phyloP scores from a whole-genome alignment of 257 asterid species.

The Nicotiana benthamiana region DNA sequence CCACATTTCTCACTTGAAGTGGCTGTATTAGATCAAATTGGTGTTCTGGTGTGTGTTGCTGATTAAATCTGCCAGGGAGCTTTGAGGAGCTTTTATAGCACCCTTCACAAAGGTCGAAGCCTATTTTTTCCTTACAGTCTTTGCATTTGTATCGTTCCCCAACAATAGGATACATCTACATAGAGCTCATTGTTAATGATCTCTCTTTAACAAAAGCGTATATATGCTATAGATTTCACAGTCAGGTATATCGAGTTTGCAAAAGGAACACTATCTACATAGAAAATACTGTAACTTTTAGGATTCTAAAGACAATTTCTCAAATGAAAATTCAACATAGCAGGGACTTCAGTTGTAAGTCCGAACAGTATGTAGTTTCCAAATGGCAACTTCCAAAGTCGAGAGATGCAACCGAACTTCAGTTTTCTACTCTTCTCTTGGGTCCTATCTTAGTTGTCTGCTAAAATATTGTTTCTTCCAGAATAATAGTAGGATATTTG shows the following conservation, averaged over 20 bases:
- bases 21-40: constrained; percentile 24
- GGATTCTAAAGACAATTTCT: too few relatives aligned
- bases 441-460: not conserved
- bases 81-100: constrained; percentile 46
- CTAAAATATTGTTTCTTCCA: not conserved
- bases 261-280: not conserved
- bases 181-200: not conserved
- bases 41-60: constrained; percentile 68
- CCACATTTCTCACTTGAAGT: not conserved
- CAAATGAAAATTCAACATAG: not conserved
- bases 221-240: not conserved
- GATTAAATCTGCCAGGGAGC: constrained; percentile 69
- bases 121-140: constrained; percentile 57
- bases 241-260: not conserved
- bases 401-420: not conserved
- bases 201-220: not conserved
- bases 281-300: too few relatives aligned
- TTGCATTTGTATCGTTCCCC: constrained; percentile 64
- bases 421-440: not conserved
- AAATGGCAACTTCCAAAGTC: not conserved
- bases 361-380: too few relatives aligned
- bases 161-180: constrained; percentile 60
- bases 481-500: not conserved
- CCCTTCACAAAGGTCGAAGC: constrained; percentile 61
- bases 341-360: not conserved